These are phyloP conservation scores for Septoria petroselini DNA, from an alignment of 2,329 filamentous ascomycete genomes.

Conservation along the genomic window DNA sequence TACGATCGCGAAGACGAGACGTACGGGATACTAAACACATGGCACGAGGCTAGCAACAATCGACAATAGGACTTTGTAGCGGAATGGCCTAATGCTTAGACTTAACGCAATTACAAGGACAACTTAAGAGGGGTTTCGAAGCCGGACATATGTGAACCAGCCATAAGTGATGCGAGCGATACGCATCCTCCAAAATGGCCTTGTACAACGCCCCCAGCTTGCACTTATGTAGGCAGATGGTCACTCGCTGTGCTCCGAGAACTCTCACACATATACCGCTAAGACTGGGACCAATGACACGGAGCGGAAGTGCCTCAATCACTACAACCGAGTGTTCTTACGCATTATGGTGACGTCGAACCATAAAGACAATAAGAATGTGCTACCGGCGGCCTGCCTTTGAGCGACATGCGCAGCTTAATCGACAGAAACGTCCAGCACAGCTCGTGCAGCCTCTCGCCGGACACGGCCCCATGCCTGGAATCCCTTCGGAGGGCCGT, in stretches of 20 bases:
- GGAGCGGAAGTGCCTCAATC: too few species aligned
- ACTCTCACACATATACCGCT: constrained; percentile 5
- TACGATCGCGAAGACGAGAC: background rate
- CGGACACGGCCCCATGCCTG: too few species aligned
- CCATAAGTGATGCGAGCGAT: constrained; percentile 1
- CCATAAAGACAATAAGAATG: too few species aligned
- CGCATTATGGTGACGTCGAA: too few species aligned
- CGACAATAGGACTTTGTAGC: background rate
- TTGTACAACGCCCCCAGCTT: constrained; percentile 1
- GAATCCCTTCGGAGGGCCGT: too few species aligned
- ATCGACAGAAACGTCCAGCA: too few species aligned
- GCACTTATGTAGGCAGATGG: constrained; percentile 2
- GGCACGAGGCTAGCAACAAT: background rate
- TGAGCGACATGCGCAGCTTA: too few species aligned
- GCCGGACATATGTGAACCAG: background rate
- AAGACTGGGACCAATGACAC: too few species aligned
- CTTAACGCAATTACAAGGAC: constrained; percentile 1
- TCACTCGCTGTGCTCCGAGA: constrained; percentile 5
- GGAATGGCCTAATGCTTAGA: background rate
- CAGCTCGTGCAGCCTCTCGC: too few species aligned
- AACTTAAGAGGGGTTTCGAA: constrained; percentile 2
- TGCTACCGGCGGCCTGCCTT: too few species aligned
- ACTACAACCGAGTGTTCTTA: too few species aligned
- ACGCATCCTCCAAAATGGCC: constrained; percentile 3
- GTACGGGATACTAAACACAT: background rate